Evolutionary conservation across 805 yeast genomes (phyloP).

Genomic region (Cyberlindnera nakhonratchasimensis): DNA sequence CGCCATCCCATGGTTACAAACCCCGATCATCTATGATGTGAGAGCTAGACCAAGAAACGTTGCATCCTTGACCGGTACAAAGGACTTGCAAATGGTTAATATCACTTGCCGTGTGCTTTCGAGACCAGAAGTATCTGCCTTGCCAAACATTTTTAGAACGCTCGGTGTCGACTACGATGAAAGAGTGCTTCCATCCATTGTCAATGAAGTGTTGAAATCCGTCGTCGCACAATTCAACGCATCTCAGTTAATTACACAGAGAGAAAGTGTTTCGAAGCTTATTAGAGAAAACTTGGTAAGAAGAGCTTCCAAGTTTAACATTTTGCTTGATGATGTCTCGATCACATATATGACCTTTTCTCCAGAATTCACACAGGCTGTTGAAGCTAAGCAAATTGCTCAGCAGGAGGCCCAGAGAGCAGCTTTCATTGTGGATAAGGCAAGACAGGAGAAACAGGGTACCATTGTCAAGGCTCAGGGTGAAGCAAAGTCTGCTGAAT

Average conservation of each 20-base stretch:
- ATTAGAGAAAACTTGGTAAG: constrained; percentile 88
- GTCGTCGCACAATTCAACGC: constrained; percentile 99
- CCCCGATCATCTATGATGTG: constrained; percentile 89
- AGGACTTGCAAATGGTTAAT: constrained; percentile 98
- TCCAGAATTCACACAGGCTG: constrained; percentile 96
- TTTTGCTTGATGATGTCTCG: constrained; percentile 90
- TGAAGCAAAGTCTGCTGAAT: constrained; percentile 96
- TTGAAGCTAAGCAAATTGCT: constrained; percentile 98
- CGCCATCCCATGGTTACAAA: constrained; percentile 91
- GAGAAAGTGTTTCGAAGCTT: constrained; percentile 90
- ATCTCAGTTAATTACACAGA: constrained; percentile 96
- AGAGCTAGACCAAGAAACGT: constrained; percentile 97
- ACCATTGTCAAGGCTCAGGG: constrained; percentile 96
- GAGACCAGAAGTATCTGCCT: constrained; percentile 73
- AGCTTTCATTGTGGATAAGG: constrained; percentile 94
- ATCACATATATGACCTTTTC: constrained; percentile 95
- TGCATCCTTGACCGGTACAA: constrained; percentile 94
- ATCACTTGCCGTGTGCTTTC: constrained; percentile 97
- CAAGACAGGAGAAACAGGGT: constrained; percentile 96
- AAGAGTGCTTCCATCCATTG: constrained; percentile 95
- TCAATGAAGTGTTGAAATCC: constrained; percentile 92
- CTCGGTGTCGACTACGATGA: constrained; percentile 95
- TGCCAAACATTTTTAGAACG: constrained; percentile 87
- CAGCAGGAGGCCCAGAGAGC: constrained; percentile 99
- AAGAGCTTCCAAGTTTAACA: constrained; percentile 88